A percentile compares a stretch with the other conserved stretches of the same genome.
Evolutionary conservation across 1,284 basidiomycete genomes (phyloP).

Genomic region (Boletellus deceptivus): DNA sequence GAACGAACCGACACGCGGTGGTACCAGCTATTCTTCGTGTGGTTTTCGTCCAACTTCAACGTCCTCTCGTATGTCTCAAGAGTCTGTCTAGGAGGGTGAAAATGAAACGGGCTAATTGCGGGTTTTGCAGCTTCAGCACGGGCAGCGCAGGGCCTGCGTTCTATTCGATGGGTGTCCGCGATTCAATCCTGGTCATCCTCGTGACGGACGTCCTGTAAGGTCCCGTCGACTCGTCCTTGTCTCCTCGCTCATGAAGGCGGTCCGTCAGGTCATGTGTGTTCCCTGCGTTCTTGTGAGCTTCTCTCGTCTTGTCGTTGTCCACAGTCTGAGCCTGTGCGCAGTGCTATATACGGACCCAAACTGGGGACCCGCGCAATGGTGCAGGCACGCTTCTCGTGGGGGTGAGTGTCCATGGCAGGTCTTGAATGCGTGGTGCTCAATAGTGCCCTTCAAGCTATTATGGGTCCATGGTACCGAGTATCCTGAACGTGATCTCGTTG

Average conservation of each 20-base stretch:
- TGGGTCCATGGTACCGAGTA: slow-evolving; percentile 58
- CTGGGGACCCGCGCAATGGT: slow-evolving; percentile 65
- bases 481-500: slow-evolving; percentile 62
- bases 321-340: slow-evolving; percentile 21
- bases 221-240: background rate
- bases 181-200: slow-evolving; percentile 51
- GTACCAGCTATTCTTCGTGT: slow-evolving; percentile 65
- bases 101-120: background rate
- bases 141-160: slow-evolving; percentile 61
- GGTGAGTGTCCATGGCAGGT: slow-evolving; percentile 26
- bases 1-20: slow-evolving; percentile 51
- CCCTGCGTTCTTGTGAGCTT: slow-evolving; percentile 56
- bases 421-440: background rate
- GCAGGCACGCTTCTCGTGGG: slow-evolving; percentile 56
- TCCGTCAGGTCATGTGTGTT: slow-evolving; percentile 29
- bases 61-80: slow-evolving; percentile 46
- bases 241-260: background rate
- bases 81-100: too few species aligned
- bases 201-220: slow-evolving; percentile 56
- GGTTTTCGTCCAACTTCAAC: slow-evolving; percentile 65
- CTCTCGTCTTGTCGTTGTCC: background rate
- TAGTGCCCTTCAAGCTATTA: slow-evolving; percentile 46
- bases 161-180: slow-evolving; percentile 52
- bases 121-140: slow-evolving; percentile 42
- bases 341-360: slow-evolving; percentile 59